Evolutionary conservation across 2,329 filamentous ascomycete species (phyloP), one percentile per base, ranked within the genome.

Genomic region (Fusarium pseudograminearum): DNA sequence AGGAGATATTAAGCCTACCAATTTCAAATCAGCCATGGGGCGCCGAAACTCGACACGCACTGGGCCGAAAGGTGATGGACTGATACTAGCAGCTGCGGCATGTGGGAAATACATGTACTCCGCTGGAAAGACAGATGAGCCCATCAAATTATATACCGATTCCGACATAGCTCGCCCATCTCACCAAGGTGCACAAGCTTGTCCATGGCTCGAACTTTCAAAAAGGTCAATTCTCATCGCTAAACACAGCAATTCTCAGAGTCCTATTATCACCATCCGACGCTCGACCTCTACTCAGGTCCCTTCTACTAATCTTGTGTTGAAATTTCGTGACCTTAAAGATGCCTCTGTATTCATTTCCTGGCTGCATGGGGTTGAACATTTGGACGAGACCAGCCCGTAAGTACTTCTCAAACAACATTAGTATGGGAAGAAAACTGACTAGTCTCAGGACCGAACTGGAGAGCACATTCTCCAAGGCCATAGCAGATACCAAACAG

Each of bases 1-100:
- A 50, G 75, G 72, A 31, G 78, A 80, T 40, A 77, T 80, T 16
- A 57, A 53, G 24, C 61, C 24, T 10, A 79, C 77, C 10, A 28
- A 45, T 12, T 76, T 75, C 33, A 28, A 28, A 20, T 28, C 48
- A 22, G 8, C 48, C 4, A 11, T 18, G 26, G 34, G 46, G 31
- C 34, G 48, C 11, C 63, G 30, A 16, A 36, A 15, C 15, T 26
- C 30, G 20, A 3, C 34, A 12, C 33, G 46, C 28, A 51, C 24
- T n/a, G 26, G 15, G 22, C 36, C 45, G 20, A 31, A 22, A 14
- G 7, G 10, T 5, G 44, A n/a, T 4, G 47, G 46, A 1, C 42
- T 74, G n/a, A 16, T 11, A 4, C 28, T 80, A 26, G 60, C 28
- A 14, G 67, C 55, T 45, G 78, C 78, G n/a, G 67, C 70, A 8